These are phyloP conservation scores for Schwanniomyces sp. DNA, from an alignment of 805 yeast genomes.

Conservation along the genomic window DNA sequence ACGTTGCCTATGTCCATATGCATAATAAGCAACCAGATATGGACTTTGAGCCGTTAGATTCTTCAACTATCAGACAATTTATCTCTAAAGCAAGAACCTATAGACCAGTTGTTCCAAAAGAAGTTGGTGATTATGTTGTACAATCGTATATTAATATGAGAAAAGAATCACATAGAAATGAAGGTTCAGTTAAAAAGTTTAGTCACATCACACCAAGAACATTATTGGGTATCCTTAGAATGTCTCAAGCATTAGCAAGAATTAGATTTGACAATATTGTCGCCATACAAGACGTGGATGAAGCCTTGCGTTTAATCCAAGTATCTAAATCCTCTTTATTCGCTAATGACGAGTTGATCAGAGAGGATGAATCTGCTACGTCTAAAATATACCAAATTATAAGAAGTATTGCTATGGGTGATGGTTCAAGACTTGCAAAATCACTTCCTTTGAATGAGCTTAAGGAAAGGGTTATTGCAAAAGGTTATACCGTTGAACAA, in stretches of 20 bases:
- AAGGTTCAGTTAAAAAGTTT: constrained; percentile 74
- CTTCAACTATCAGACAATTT: constrained; percentile 80
- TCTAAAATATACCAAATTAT: constrained; percentile 74
- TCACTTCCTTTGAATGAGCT: constrained; percentile 48
- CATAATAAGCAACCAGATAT: constrained; percentile 81
- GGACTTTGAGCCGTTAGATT: constrained; percentile 74
- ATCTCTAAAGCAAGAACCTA: constrained; percentile 80
- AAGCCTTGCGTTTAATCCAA: constrained; percentile 82
- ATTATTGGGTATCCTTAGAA: constrained; percentile 81
- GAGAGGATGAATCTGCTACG: constrained; percentile 64
- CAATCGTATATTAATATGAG: constrained; percentile 87
- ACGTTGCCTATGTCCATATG: constrained; percentile 96
- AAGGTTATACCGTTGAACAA: constrained; percentile 82
- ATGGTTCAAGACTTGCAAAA: constrained; percentile 24
- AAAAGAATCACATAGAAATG: constrained; percentile 82
- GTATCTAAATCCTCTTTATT: constrained; percentile 85
- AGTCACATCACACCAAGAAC: constrained; percentile 96
- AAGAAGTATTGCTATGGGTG: constrained; percentile 51
- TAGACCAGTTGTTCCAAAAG: constrained; percentile 81
- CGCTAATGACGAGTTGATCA: constrained; percentile 47
- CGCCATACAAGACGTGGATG: constrained; percentile 82
- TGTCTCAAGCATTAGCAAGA: constrained; percentile 93
- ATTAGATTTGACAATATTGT: constrained; percentile 78
- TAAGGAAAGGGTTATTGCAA: constrained; percentile 64
- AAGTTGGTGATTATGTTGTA: constrained; percentile 84